Percentiles rank a stretch among this genome's conserved stretches.
phyloP scores from a whole-genome alignment of 2,329 filamentous ascomycete genomes.

The Coniochaeta sp. region DNA sequence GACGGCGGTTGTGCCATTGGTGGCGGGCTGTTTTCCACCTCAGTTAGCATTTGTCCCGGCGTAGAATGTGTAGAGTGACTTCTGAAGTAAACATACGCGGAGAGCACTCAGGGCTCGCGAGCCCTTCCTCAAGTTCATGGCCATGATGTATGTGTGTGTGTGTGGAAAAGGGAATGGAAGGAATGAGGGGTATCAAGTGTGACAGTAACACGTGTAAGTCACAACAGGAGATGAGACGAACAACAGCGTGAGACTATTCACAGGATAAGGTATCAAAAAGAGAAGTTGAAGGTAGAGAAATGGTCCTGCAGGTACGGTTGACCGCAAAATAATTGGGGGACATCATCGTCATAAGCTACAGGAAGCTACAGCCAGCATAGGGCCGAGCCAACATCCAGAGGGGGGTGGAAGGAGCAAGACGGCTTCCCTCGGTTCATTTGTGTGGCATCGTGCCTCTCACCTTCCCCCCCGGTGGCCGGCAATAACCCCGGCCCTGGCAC shows the following conservation, averaged over 20 bases:
- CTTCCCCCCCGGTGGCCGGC: background rate
- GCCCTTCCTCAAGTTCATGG: slow-evolving; percentile 55
- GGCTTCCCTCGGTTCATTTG: too few relatives aligned
- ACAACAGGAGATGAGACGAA: background rate
- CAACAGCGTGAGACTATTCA: background rate
- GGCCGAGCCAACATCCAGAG: too few relatives aligned
- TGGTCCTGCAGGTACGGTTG: background rate
- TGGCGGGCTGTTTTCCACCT: slow-evolving; percentile 20
- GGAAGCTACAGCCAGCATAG: too few relatives aligned
- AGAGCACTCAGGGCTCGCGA: slow-evolving; percentile 56
- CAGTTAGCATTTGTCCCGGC: background rate
- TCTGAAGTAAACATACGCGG: slow-evolving; percentile 42
- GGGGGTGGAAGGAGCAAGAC: background rate
- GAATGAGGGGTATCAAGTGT: background rate
- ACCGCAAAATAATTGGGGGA: background rate
- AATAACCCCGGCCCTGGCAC: background rate
- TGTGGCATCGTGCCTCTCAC: too few relatives aligned
- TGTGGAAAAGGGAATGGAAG: background rate
- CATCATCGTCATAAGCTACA: background rate
- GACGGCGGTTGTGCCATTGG: slow-evolving; percentile 14
- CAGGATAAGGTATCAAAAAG: background rate
- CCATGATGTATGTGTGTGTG: slow-evolving; percentile 37
- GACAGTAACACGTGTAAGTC: background rate
- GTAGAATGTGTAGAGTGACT: background rate
- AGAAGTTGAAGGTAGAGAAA: background rate